These are phyloP conservation scores for Trichophyton benhamiae DNA, from an alignment of 2,329 filamentous ascomycete genomes.

Conservation along the genomic window DNA sequence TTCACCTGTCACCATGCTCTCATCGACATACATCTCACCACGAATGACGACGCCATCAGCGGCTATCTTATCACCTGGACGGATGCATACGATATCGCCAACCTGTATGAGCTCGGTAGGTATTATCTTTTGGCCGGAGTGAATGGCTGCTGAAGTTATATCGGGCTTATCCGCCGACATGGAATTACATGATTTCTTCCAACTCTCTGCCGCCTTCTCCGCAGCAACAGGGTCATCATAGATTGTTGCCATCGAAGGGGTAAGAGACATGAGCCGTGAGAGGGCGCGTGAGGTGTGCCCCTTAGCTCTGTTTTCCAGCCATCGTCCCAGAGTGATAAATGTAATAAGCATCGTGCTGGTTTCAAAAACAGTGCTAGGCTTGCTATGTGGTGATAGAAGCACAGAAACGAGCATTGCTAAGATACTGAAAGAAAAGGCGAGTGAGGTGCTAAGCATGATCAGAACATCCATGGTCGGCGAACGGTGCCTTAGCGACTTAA, in stretches of 20 bases:
- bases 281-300: slow-evolving; percentile 91
- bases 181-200: slow-evolving; percentile 33
- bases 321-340: slow-evolving; percentile 83
- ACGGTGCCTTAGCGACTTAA: slow-evolving; percentile 77
- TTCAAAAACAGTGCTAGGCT: slow-evolving; percentile 85
- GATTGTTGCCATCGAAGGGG: slow-evolving; percentile 93
- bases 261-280: slow-evolving; percentile 86
- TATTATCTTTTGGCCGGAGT: slow-evolving; percentile 71
- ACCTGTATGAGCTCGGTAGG: slow-evolving; percentile 91
- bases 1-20: slow-evolving; percentile 98
- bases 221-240: slow-evolving; percentile 90
- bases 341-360: slow-evolving; percentile 98
- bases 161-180: slow-evolving; percentile 11
- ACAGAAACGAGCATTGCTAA: slow-evolving; percentile 77
- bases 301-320: slow-evolving; percentile 86
- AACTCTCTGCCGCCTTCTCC: slow-evolving; percentile 74
- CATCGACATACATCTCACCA: slow-evolving; percentile 87
- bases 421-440: slow-evolving; percentile 91
- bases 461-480: slow-evolving; percentile 97
- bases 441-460: slow-evolving; percentile 83
- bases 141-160: slow-evolving; percentile 12
- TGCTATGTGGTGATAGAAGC: slow-evolving; percentile 58
- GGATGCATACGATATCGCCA: slow-evolving; percentile 82
- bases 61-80: slow-evolving; percentile 91
- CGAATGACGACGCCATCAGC: slow-evolving; percentile 78